Evolutionary conservation across 805 yeast genomes (phyloP).

Genomic region (Ogataea allantospora): DNA sequence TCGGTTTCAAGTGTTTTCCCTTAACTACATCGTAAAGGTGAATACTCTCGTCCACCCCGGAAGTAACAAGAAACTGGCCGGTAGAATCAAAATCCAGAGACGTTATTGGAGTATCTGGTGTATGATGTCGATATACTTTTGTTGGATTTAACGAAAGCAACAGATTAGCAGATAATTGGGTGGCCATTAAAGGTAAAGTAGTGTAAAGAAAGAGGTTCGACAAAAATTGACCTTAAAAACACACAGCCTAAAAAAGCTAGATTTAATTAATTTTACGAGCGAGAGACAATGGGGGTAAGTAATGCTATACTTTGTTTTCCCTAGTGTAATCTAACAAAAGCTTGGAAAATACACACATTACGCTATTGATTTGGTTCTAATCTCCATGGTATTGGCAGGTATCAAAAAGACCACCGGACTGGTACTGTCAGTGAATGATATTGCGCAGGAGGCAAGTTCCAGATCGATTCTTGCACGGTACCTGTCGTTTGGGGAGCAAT

Average conservation of each 20-base stretch:
- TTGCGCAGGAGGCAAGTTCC: conserved; percentile 47
- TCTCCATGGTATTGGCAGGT: conserved; percentile 84
- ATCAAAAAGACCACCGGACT: conserved; percentile 81
- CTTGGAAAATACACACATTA: conserved; percentile 68
- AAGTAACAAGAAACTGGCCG: conserved; percentile 72
- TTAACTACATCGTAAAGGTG: conserved; percentile 74
- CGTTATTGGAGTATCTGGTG: conserved; percentile 53
- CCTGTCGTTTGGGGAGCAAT: conserved; percentile 58
- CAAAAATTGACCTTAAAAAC: too few relatives aligned
- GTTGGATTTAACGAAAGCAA: conserved; percentile 30
- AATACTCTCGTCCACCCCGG: conserved; percentile 79
- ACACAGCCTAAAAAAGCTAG: background rate
- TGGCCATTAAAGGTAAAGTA: conserved; percentile 7
- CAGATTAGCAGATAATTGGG: conserved; percentile 7
- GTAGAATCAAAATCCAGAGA: conserved; percentile 78
- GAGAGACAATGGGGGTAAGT: conserved; percentile 15
- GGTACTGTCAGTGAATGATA: conserved; percentile 26
- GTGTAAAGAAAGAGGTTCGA: conserved; percentile 1
- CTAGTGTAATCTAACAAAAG: conserved; percentile 27
- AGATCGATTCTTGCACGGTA: conserved; percentile 45
- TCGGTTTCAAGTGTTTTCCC: conserved; percentile 67
- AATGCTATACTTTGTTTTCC: too few relatives aligned
- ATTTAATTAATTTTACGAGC: background rate
- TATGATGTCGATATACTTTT: conserved; percentile 43
- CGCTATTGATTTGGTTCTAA: conserved; percentile 71